These are phyloP conservation scores for Paecilomyces variotii DNA, from an alignment of 2,329 filamentous ascomycete species.

Conservation along the genomic window DNA sequence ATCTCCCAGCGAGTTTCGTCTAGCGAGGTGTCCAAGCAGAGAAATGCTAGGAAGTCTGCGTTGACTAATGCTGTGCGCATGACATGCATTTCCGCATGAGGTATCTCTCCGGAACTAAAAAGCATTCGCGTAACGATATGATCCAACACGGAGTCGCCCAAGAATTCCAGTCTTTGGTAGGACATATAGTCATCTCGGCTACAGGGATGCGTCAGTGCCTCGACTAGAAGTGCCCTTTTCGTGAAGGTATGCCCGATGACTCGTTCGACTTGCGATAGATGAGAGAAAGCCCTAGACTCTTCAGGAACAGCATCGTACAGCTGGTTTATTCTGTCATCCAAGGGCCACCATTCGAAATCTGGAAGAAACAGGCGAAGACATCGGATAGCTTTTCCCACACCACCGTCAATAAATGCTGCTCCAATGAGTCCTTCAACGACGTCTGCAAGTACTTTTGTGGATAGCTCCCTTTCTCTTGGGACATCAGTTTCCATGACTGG, in stretches of 20 bases:
- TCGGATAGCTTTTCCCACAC: slow-evolving; percentile 51
- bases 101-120: slow-evolving; percentile 40
- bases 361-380: slow-evolving; percentile 62
- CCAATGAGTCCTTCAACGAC: slow-evolving; percentile 81
- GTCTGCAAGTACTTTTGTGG: slow-evolving; percentile 77
- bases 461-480: slow-evolving; percentile 39
- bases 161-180: slow-evolving; percentile 74
- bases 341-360: slow-evolving; percentile 47
- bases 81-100: slow-evolving; percentile 61
- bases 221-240: slow-evolving; percentile 60
- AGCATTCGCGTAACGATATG: slow-evolving; percentile 61
- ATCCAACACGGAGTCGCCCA: slow-evolving; percentile 82
- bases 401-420: slow-evolving; percentile 62
- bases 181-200: slow-evolving; percentile 45
- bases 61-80: slow-evolving; percentile 72
- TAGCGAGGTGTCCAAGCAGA: slow-evolving; percentile 51
- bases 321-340: slow-evolving; percentile 32
- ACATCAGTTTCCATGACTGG: slow-evolving; percentile 5
- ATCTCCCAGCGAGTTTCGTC: slow-evolving; percentile 11
- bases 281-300: slow-evolving; percentile 34
- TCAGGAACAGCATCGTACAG: slow-evolving; percentile 39
- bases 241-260: slow-evolving; percentile 65
- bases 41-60: slow-evolving; percentile 68
- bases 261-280: slow-evolving; percentile 45
- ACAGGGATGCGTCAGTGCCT: slow-evolving; percentile 75